Percentiles rank a stretch among this genome's conserved stretches.
These are phyloP conservation scores for Debaryomyces robertsiae DNA, from an alignment of 1,139 yeast species.

Conservation along the genomic window DNA sequence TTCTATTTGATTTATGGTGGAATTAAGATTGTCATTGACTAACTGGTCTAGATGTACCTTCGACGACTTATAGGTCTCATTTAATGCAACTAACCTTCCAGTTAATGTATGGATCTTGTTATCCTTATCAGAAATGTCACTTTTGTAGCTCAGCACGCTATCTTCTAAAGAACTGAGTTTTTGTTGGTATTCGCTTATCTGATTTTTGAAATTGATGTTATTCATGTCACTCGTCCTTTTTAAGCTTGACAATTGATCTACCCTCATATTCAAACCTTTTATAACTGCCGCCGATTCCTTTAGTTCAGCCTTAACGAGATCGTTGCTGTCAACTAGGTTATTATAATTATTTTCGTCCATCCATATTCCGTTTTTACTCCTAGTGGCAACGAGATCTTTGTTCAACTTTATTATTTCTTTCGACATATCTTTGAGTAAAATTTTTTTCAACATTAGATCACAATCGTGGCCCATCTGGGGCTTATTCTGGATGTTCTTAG, in stretches of 20 bases:
- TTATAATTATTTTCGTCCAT: constrained; percentile 61
- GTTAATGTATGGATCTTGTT: constrained; percentile 10
- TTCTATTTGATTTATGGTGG: constrained; percentile 11
- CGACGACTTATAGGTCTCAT: constrained; percentile 14
- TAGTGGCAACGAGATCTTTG: constrained; percentile 62
- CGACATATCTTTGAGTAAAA: constrained; percentile 58
- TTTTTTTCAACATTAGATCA: constrained; percentile 57
- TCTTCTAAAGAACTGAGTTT: constrained; percentile 12
- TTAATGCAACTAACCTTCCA: constrained; percentile 11
- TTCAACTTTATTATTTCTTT: constrained; percentile 57
- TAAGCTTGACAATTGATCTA: constrained; percentile 10
- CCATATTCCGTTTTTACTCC: constrained; percentile 63
- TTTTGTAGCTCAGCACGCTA: constrained; percentile 12
- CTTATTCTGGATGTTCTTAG: constrained; percentile 72
- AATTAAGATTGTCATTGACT: constrained; percentile 12
- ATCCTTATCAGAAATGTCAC: constrained; percentile 10
- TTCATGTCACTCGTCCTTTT: constrained; percentile 9
- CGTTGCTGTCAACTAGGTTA: constrained; percentile 41
- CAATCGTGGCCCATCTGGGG: constrained; percentile 62
- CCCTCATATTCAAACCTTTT: constrained; percentile 18
- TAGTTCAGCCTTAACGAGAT: constrained; percentile 27
- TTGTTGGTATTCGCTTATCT: constrained; percentile 13
- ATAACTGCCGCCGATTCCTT: constrained; percentile 23
- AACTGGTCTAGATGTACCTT: constrained; percentile 13
- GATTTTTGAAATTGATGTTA: constrained; percentile 11